phyloP scores from a whole-genome alignment of 2,329 filamentous ascomycete genomes.

The Pyricularia pennisetigena region DNA sequence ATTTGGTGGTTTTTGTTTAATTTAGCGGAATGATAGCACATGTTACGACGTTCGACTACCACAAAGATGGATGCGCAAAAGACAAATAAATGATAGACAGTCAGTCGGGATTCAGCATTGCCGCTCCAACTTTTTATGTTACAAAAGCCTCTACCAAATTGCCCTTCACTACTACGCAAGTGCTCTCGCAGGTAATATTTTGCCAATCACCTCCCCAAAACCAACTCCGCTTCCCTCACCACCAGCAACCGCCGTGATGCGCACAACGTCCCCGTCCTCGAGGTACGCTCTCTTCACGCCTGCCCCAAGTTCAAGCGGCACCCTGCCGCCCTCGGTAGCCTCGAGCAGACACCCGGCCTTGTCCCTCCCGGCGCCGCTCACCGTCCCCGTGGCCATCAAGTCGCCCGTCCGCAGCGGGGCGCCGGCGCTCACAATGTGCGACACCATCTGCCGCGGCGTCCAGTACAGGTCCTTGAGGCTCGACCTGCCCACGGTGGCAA shows the following conservation, averaged over 20 bases:
- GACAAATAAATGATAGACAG: too few species aligned
- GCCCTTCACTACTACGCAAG: neutral
- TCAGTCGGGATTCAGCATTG: too few species aligned
- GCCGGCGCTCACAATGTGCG: conserved; percentile 1
- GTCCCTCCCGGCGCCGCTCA: conserved; percentile 22
- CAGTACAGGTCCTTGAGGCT: conserved; percentile 12
- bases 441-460: conserved; percentile 2
- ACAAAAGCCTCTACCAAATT: neutral
- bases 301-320: conserved; percentile 16
- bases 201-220: conserved; percentile 25
- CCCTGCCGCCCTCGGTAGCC: conserved; percentile 23
- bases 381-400: conserved; percentile 30
- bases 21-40: neutral
- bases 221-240: conserved; percentile 29
- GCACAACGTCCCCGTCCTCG: conserved; percentile 28
- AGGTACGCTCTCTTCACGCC: conserved; percentile 24
- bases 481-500: conserved; percentile 17
- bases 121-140: too few species aligned
- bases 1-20: too few species aligned
- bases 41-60: neutral
- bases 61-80: neutral
- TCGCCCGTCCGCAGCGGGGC: conserved; percentile 25
- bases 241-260: conserved; percentile 29
- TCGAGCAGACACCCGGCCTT: conserved; percentile 30
- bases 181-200: neutral